phyloP scores from a whole-genome alignment of 2,329 filamentous ascomycete species.

The Dothideomycetes sp. region DNA sequence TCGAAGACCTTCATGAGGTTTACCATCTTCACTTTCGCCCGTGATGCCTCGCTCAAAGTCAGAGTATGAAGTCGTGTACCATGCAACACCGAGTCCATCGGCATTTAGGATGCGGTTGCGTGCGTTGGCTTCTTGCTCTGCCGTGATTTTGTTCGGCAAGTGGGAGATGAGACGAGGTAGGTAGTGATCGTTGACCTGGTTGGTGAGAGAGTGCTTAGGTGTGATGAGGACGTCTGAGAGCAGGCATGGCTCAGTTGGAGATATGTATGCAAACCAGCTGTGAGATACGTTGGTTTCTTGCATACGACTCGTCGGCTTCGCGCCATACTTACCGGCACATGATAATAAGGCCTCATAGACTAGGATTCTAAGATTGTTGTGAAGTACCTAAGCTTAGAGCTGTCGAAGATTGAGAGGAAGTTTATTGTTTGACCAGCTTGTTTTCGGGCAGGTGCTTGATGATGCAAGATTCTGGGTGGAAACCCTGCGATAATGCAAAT shows the following conservation, averaged over 20 bases:
- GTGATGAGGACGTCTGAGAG: constrained; percentile 46
- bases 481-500: too few relatives aligned
- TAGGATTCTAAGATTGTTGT: too few relatives aligned
- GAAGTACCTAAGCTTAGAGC: too few relatives aligned
- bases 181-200: constrained; percentile 45
- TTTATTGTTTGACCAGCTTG: too few relatives aligned
- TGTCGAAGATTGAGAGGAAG: too few relatives aligned
- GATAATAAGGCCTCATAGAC: too few relatives aligned
- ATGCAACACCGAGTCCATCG: constrained; percentile 47
- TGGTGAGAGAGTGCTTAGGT: constrained; percentile 34
- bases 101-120: constrained; percentile 47
- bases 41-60: constrained; percentile 29
- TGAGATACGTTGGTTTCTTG: constrained; percentile 23
- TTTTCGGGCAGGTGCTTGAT: too few relatives aligned
- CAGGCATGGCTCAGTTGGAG: constrained; percentile 43
- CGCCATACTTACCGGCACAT: constrained; percentile 26
- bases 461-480: too few relatives aligned
- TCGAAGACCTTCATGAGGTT: constrained; percentile 29
- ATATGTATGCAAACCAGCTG: constrained; percentile 50
- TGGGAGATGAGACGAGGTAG: constrained; percentile 45
- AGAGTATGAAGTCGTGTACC: constrained; percentile 41
- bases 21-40: constrained; percentile 21
- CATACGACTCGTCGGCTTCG: neutral
- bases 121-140: constrained; percentile 37
- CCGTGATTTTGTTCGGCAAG: constrained; percentile 23